Evolutionary conservation across 768 basidiomycete species (phyloP), one percentile per base, ranked within the genome.

Genomic region (Megacollybia marginata): DNA sequence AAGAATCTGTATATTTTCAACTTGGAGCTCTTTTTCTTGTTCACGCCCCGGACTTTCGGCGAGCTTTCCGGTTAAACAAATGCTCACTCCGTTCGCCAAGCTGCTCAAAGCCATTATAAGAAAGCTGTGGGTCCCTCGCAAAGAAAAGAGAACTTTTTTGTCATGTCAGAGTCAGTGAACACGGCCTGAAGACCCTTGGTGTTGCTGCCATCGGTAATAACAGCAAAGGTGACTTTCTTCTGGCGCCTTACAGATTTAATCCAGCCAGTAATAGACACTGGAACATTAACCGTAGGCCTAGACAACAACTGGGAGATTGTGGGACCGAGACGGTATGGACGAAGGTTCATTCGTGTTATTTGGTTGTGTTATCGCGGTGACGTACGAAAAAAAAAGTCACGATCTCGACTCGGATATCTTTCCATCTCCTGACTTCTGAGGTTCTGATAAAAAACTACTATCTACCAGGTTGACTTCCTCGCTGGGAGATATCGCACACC

Each of bases 201-300:
- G 2, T 78, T 79, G 48, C 86, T 89, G 3, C 93, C 93, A 65
- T 96, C 93, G 40, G 78, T 82, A 49, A 95, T 66, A 43, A 85
- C 80, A 11, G 83, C 85, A 61, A 96, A 97, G 2, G 89, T 75
- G n/a, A 92, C 74, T 46, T 83, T 82, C 70, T 95, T 95, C 68
- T 95, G 92, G 38, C 81, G 78, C 38, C 92, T 76, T 36, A 94
- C 76, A 2, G 88, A 90, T 57, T 85, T 85, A 49, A 97, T 73
- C 90, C 91, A 95, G 47, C 89, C 93, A 40, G 82, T 79, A 9
- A 94, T 74, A 15, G 71, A 72, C 0, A 73, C 61, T 1, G 53
- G 44, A 48, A 51, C 33, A 45, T 47, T 47, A 1, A 47, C 23
- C 9, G 52, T 13, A 11, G 50, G 33, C 1, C 45, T 32, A 1